Percentiles rank a stretch among this genome's conserved stretches.
These are phyloP conservation scores for Warburgia ugandensis DNA, from an alignment of 164 flowering plant genomes.

Conservation along the genomic window DNA sequence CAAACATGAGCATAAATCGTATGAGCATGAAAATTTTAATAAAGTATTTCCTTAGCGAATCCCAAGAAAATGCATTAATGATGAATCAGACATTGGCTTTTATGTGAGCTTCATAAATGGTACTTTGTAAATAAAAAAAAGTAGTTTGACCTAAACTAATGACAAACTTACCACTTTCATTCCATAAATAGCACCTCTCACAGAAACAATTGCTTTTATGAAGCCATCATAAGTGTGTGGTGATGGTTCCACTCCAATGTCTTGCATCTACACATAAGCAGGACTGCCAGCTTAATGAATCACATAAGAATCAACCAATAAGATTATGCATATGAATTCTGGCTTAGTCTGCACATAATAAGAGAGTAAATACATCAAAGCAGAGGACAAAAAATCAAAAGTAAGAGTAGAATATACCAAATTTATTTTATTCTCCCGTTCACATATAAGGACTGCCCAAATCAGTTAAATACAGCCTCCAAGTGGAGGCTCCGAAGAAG, in stretches of 20 bases:
- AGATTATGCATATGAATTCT: background rate
- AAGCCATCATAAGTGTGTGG: conserved; percentile 48
- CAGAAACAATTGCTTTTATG: conserved; percentile 40
- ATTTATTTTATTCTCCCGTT: no score
- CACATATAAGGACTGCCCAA: no score
- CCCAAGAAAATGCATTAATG: background rate
- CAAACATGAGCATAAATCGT: no score
- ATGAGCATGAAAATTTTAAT: no score
- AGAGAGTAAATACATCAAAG: no score
- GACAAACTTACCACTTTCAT: conserved; percentile 50
- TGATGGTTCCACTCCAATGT: conserved; percentile 69
- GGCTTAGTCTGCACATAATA: no score
- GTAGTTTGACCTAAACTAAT: background rate
- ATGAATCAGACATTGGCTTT: background rate
- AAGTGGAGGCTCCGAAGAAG: no score
- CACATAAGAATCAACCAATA: background rate
- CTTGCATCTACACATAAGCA: conserved; percentile 51
- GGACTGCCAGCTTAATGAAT: background rate
- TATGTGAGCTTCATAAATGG: background rate
- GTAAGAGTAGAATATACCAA: no score
- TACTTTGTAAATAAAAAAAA: no score
- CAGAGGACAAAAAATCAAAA: no score
- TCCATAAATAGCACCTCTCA: conserved; percentile 35
- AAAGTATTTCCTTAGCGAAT: no score
- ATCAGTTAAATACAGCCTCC: no score